Base-by-base conservation (phyloP, 2,329 filamentous ascomycete species). In the Pseudovirgaria hyperparasitica region DNA sequence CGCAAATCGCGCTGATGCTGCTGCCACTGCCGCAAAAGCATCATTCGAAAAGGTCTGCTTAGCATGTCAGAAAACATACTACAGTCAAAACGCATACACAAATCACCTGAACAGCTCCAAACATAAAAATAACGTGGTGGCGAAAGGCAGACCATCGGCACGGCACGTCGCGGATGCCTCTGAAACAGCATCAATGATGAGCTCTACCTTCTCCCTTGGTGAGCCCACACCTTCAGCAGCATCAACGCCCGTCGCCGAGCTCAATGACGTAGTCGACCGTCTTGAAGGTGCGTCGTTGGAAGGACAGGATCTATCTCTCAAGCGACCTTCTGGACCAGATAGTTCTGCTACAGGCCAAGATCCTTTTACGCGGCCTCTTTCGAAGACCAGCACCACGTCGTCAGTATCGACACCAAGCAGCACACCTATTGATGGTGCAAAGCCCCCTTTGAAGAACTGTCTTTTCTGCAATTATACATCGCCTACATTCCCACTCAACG, bases 41-140 rank as follows among this genome's bases (percentile, higher is more conserved):
- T 75, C 82, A 9, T 96, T 86, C 48, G 84, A 94, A 53, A 85
- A 80, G 48, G 60, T 65, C 16, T 98, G 90, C 55, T 64, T 73
- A 3, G 68, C 76, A 12, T 98, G 90, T 62, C 71, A 80, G 46
- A 92, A 92, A 63, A 85, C 80, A 9, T 98, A 92, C 56, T 96
- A 78, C 63, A 96, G 86, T 58, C 82, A 94, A 49, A 94, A 94
- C 58, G 87, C 90, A 18, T 96, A 80, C 56, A 74, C 77, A 48
- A 98, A 96, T 57, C 90, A 98, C 50, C 54, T 96, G 30, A 76
- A 75, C 32, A 94, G 86, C 58, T 76, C 82, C 42, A 93, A 93
- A 56, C 90, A 98, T 57, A 82, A 76, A 55, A 63, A 71, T 30
- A 76, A 75, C 41, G 66, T 78, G 31, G 63, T 64, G 22, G 48